Percentiles rank a stretch among this genome's conserved stretches.
phyloP scores from a whole-genome alignment of 2,329 filamentous ascomycete species.

The Calycina herbarum region DNA sequence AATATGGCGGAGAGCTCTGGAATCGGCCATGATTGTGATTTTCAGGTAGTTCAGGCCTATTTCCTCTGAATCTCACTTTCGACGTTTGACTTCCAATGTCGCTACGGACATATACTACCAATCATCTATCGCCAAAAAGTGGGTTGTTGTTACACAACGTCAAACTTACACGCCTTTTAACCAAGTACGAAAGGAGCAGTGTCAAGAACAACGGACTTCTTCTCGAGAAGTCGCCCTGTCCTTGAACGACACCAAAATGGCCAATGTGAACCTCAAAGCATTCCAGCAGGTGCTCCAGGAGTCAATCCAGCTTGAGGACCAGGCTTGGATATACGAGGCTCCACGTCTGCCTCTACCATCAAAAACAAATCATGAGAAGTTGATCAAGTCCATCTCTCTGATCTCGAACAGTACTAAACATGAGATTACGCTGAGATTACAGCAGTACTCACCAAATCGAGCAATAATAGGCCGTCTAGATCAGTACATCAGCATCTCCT shows the following conservation, averaged over 20 bases:
- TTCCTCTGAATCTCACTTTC: constrained; percentile 6
- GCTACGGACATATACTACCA: constrained; percentile 5
- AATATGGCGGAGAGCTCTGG: constrained; percentile 10
- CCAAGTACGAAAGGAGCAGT: neutral
- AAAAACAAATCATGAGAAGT: too few relatives aligned
- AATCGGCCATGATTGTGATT: constrained; percentile 1
- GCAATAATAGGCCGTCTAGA: too few relatives aligned
- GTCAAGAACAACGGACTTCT: neutral
- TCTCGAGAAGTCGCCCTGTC: constrained; percentile 2
- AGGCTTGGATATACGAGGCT: constrained; percentile 1
- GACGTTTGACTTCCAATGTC: constrained; percentile 6
- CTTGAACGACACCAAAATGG: constrained; percentile 2
- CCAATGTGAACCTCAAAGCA: neutral
- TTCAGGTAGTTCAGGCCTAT: constrained; percentile 4
- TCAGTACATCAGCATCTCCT: too few relatives aligned
- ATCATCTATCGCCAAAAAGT: neutral
- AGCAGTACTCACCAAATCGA: too few relatives aligned
- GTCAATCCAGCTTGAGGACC: constrained; percentile 10
- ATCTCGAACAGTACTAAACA: too few relatives aligned
- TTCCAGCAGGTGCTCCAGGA: constrained; percentile 6
- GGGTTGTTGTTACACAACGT: constrained; percentile 5
- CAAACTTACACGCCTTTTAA: constrained; percentile 3
- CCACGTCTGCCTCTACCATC: neutral
- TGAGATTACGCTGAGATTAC: too few relatives aligned
- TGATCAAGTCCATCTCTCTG: too few relatives aligned